Percentiles rank a stretch among this genome's conserved stretches.
Conservation (phyloP, 352 stramenopile genomes). For the Elongisporangium prolatum region DNA sequence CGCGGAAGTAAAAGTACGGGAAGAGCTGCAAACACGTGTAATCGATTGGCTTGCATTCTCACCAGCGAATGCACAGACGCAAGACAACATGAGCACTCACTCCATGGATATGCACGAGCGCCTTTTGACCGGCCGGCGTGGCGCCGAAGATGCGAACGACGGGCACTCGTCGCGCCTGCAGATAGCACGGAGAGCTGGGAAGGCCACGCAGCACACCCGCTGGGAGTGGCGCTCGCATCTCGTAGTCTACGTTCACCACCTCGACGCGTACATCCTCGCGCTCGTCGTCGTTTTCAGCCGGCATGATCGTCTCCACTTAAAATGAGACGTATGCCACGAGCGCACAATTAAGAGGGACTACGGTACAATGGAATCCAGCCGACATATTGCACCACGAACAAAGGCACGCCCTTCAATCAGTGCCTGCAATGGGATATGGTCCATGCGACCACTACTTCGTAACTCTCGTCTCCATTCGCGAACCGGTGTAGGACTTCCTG, state of each 20-base stretch:
- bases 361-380: background rate
- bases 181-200: conserved; percentile 60
- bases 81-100: conserved; percentile 27
- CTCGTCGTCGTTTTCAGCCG: conserved; percentile 5
- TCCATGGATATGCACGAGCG: conserved; percentile 87
- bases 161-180: conserved; percentile 60
- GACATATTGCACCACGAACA: too few species aligned
- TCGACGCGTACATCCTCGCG: conserved; percentile 60
- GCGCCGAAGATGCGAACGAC: conserved; percentile 88
- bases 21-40: conserved; percentile 43
- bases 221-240: conserved; percentile 68
- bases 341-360: background rate
- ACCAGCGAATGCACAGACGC: background rate
- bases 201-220: conserved; percentile 31
- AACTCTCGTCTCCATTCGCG: too few species aligned
- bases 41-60: background rate
- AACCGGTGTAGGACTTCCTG: too few species aligned
- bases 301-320: background rate
- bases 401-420: too few species aligned
- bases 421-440: too few species aligned
- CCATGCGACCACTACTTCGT: too few species aligned
- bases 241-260: conserved; percentile 78
- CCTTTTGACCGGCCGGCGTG: conserved; percentile 87
- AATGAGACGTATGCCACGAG: background rate
- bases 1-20: conserved; percentile 87